phyloP scores from a whole-genome alignment of 2,329 filamentous ascomycete species.

The Neophaeococcomyces aloes region DNA sequence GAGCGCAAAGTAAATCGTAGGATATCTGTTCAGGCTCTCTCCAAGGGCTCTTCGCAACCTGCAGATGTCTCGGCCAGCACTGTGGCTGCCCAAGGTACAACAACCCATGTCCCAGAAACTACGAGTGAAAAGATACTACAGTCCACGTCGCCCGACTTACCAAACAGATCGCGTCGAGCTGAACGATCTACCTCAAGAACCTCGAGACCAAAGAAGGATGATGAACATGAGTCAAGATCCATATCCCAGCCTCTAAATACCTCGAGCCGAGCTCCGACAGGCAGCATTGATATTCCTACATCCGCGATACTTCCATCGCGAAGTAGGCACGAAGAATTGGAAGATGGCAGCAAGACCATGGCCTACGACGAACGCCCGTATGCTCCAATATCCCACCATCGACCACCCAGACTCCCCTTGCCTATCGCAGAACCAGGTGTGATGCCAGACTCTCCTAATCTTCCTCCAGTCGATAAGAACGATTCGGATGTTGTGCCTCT shows the following conservation, averaged over 20 bases:
- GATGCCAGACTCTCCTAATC: conserved; percentile 80
- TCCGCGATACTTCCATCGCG: conserved; percentile 17
- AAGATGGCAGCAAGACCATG: conserved; percentile 11
- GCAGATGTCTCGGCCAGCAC: conserved; percentile 35
- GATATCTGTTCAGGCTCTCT: conserved; percentile 32
- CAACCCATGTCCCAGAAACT: conserved; percentile 25
- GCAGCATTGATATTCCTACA: conserved; percentile 10
- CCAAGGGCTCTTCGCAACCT: conserved; percentile 31
- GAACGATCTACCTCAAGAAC: conserved; percentile 16
- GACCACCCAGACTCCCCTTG: conserved; percentile 78
- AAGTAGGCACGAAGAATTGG: conserved; percentile 12
- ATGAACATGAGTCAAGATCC: conserved; percentile 21
- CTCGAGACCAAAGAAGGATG: conserved; percentile 15
- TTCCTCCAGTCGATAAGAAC: conserved; percentile 55
- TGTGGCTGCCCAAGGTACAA: conserved; percentile 30
- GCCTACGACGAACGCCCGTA: conserved; percentile 16
- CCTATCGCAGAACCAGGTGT: conserved; percentile 88
- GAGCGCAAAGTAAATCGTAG: conserved; percentile 33
- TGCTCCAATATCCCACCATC: conserved; percentile 15
- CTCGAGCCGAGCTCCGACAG: conserved; percentile 25
- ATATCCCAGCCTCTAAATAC: conserved; percentile 20
- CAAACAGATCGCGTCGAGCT: conserved; percentile 15
- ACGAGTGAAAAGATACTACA: conserved; percentile 33
- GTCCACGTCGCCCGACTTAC: conserved; percentile 27
- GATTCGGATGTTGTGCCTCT: conserved; percentile 43